Percentiles rank a stretch among this genome's conserved stretches.
These are phyloP conservation scores for Erysimum cheiranthoides DNA, from an alignment of 345 rosid species.

Conservation along the genomic window DNA sequence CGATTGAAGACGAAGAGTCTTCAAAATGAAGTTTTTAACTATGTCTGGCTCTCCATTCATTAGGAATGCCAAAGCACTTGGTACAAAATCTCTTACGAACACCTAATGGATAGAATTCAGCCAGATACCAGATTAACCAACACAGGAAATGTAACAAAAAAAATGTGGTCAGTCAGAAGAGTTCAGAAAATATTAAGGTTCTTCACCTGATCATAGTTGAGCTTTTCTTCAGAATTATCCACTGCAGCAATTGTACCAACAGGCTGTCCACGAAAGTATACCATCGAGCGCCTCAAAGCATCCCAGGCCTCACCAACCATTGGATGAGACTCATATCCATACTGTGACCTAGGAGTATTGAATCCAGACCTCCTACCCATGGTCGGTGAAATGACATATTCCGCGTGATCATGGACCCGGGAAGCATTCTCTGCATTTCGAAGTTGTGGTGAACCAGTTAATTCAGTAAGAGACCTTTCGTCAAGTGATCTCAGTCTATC, in stretches of 20 bases:
- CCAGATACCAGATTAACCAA: conserved; percentile 16
- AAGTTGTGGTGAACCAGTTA: conserved; percentile 56
- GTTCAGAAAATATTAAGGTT: neutral
- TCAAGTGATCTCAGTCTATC: conserved; percentile 82
- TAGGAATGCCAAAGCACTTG: conserved; percentile 88
- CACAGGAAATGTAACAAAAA: neutral
- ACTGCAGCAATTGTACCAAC: conserved; percentile 93
- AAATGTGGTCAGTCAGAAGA: neutral
- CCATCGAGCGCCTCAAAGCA: conserved; percentile 72
- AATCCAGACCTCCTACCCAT: conserved; percentile 61
- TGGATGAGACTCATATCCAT: conserved; percentile 66
- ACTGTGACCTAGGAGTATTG: conserved; percentile 62
- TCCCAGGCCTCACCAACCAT: conserved; percentile 87
- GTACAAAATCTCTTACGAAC: conserved; percentile 92
- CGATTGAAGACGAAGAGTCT: conserved; percentile 93
- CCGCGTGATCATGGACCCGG: conserved; percentile 49
- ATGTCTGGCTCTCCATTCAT: conserved; percentile 89
- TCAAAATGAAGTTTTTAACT: conserved; percentile 83
- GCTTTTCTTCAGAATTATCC: conserved; percentile 79
- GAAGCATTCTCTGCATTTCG: conserved; percentile 48
- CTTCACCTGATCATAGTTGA: conserved; percentile 93
- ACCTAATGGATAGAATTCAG: conserved; percentile 54
- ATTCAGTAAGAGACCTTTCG: conserved; percentile 63
- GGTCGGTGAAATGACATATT: conserved; percentile 57
- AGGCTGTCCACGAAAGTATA: conserved; percentile 81